phyloP scores from a whole-genome alignment of 177 flowering plant genomes.

The Telopea speciosissima region DNA sequence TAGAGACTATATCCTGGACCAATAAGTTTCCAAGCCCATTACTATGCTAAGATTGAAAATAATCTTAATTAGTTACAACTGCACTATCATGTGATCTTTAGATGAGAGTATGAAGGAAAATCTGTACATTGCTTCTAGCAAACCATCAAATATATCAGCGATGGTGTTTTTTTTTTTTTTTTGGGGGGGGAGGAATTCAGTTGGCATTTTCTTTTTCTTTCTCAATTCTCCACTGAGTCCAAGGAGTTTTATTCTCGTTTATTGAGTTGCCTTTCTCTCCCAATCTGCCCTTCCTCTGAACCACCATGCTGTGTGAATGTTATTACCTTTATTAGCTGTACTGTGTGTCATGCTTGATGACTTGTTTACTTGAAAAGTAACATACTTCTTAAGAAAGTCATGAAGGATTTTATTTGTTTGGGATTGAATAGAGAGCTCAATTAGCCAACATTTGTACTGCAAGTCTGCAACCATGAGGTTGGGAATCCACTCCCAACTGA shows the following conservation, averaged over 20 bases:
- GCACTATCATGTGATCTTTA: neutral
- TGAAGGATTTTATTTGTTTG: neutral
- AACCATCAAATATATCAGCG: neutral
- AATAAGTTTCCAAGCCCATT: neutral
- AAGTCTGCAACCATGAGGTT: neutral
- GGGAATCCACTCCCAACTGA: neutral
- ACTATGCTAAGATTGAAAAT: neutral
- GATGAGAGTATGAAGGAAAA: neutral
- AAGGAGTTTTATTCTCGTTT: neutral
- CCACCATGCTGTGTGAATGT: neutral
- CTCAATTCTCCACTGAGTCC: neutral
- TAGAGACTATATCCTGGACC: neutral
- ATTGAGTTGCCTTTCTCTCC: neutral
- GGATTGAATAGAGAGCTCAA: neutral
- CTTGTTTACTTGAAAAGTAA: neutral
- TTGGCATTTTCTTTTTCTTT: too few species aligned
- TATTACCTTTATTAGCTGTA: neutral
- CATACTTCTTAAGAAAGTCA: neutral
- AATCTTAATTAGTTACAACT: neutral
- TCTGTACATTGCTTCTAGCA: neutral
- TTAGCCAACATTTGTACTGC: neutral
- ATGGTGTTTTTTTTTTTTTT: neutral
- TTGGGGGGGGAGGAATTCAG: too few species aligned
- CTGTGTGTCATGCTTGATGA: neutral
- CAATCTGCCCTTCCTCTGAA: too few species aligned